Percentiles rank a stretch among this genome's conserved stretches.
Evolutionary conservation across 2,329 filamentous ascomycete genomes (phyloP).

Genomic region (Mycosphaerelloides madeirae): DNA sequence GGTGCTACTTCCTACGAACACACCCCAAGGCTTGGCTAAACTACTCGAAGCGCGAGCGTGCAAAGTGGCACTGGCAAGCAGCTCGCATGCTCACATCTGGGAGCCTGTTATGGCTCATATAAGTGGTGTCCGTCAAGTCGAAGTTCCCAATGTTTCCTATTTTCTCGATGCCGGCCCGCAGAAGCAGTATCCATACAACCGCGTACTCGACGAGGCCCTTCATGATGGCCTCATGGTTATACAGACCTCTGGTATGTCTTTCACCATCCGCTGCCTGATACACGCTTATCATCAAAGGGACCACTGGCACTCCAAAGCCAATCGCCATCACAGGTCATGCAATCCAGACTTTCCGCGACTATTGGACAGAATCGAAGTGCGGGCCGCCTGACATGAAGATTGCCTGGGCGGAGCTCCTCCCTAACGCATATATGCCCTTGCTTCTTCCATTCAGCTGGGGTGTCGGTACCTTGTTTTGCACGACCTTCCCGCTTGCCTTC

Average conservation of each 20-base stretch:
- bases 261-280: too few species aligned
- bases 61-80: conserved; percentile 4
- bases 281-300: too few species aligned
- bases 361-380: background rate
- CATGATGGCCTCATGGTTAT: conserved; percentile 1
- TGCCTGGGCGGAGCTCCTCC: conserved; percentile 1
- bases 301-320: conserved; percentile 15
- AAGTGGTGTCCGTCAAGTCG: conserved; percentile 1
- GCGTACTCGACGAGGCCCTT: background rate
- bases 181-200: background rate
- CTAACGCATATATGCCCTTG: background rate
- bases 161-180: conserved; percentile 3
- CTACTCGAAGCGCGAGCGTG: conserved; percentile 6
- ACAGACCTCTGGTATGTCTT: conserved; percentile 6
- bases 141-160: conserved; percentile 1
- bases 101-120: background rate
- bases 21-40: conserved; percentile 9
- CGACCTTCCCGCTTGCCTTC: conserved; percentile 1
- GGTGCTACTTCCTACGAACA: conserved; percentile 10
- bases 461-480: background rate
- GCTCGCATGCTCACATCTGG: conserved; percentile 4
- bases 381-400: conserved; percentile 1
- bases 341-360: background rate
- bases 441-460: conserved; percentile 12
- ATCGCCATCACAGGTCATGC: background rate